Conservation (phyloP, 306 rosid species). For the Trifolium dubium region DNA sequence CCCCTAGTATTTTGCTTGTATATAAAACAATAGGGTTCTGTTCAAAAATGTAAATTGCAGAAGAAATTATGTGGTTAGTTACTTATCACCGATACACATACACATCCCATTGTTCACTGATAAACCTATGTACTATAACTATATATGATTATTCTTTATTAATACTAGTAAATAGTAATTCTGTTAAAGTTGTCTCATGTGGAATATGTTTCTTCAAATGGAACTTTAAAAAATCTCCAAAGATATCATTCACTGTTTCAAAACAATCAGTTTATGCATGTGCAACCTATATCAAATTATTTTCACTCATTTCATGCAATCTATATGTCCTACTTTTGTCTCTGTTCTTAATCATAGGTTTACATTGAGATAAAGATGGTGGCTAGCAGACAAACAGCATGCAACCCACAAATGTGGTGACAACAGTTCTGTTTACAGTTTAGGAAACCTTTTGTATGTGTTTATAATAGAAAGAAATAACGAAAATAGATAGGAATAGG, state of each 20-base stretch:
- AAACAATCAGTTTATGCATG: slow-evolving; percentile 25
- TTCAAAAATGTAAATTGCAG: neutral
- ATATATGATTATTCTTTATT: neutral
- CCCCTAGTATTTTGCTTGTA: neutral
- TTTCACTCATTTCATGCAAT: neutral
- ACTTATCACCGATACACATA: neutral
- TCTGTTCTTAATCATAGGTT: neutral
- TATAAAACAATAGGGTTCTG: neutral
- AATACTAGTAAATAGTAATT: neutral
- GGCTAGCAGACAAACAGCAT: slow-evolving; percentile 6
- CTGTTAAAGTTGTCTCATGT: neutral
- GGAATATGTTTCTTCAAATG: slow-evolving; percentile 1
- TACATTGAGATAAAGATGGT: slow-evolving; percentile 7
- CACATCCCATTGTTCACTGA: too few species aligned
- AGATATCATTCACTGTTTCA: neutral
- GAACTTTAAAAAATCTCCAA: neutral
- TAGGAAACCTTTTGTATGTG: neutral
- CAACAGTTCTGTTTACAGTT: neutral
- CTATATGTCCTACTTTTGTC: neutral
- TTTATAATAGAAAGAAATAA: neutral
- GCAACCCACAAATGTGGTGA: neutral
- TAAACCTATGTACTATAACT: too few species aligned
- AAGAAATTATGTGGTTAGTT: neutral
- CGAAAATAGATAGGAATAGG: neutral
- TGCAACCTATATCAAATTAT: slow-evolving; percentile 4